Evolutionary conservation across 306 rosid genomes (phyloP).

Genomic region (Acacia acuminata): DNA sequence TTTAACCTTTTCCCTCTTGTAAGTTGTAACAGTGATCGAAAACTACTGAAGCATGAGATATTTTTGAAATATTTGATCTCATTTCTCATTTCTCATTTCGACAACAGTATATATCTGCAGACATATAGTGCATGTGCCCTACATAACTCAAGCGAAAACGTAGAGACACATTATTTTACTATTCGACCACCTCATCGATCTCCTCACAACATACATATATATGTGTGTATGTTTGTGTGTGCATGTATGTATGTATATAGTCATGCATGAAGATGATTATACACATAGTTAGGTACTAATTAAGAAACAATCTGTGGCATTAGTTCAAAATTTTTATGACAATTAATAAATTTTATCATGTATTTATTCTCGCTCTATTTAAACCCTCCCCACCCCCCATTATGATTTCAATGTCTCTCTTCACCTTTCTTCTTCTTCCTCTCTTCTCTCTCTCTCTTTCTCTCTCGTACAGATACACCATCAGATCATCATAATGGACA

Average conservation of each 20-base stretch:
- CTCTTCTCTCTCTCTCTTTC: slow-evolving; percentile 14
- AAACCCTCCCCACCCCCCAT: slow-evolving; percentile 58
- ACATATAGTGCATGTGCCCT: slow-evolving; percentile 33
- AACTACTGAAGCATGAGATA: neutral
- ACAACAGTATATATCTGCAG: neutral
- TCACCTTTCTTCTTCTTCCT: slow-evolving; percentile 8
- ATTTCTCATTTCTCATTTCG: slow-evolving; percentile 11
- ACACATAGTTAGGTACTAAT: slow-evolving; percentile 50
- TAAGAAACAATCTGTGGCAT: slow-evolving; percentile 22
- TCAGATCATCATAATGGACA: slow-evolving; percentile 51
- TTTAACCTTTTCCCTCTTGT: neutral
- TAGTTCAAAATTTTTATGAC: slow-evolving; percentile 28
- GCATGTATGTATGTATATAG: neutral
- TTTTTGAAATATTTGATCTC: slow-evolving; percentile 15
- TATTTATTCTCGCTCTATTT: slow-evolving; percentile 48
- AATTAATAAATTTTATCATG: slow-evolving; percentile 27
- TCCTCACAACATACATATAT: slow-evolving; percentile 4
- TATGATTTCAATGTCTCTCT: slow-evolving; percentile 44
- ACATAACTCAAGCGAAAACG: slow-evolving; percentile 19
- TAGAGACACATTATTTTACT: slow-evolving; percentile 3
- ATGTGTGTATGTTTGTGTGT: slow-evolving; percentile 24
- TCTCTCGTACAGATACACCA: slow-evolving; percentile 10
- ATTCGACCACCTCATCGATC: neutral
- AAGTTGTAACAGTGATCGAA: neutral
- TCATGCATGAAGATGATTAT: slow-evolving; percentile 43